These are phyloP conservation scores for Aegilops speltoides DNA, from an alignment of 176 grass and related monocot genomes.

Conservation along the genomic window DNA sequence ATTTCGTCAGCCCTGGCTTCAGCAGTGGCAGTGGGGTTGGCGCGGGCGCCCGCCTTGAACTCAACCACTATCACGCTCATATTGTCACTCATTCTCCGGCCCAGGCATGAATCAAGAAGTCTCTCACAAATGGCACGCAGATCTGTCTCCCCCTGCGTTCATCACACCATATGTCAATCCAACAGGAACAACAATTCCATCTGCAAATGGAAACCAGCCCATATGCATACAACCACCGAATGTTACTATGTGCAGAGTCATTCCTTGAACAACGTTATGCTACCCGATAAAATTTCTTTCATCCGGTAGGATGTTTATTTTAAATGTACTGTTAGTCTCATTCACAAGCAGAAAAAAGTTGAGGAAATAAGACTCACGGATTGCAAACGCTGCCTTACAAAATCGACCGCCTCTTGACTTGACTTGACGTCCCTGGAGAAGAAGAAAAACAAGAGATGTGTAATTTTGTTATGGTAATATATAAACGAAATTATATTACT, in stretches of 20 bases:
- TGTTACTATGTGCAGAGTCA: neutral
- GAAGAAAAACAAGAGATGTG: neutral
- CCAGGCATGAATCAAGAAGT: neutral
- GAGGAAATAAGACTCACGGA: slow-evolving; percentile 7
- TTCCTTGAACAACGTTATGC: neutral
- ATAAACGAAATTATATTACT: neutral
- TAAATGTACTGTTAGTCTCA: neutral
- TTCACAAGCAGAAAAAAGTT: neutral
- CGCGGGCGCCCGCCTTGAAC: neutral
- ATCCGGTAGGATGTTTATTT: neutral
- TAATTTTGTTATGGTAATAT: neutral
- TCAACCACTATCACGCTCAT: slow-evolving; percentile 15
- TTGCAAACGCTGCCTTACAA: neutral
- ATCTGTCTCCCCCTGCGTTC: slow-evolving; percentile 7
- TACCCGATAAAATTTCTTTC: neutral
- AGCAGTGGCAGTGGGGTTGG: neutral
- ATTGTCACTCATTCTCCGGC: neutral
- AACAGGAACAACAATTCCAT: slow-evolving; percentile 2
- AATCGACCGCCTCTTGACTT: neutral
- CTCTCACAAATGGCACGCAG: slow-evolving; percentile 1
- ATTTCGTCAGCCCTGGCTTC: too few relatives aligned
- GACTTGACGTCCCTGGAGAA: neutral
- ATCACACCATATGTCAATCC: neutral
- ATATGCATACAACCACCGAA: neutral
- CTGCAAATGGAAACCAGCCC: neutral